Percentiles rank a stretch among this genome's conserved stretches.
Evolutionary conservation across 768 basidiomycete species (phyloP).

Genomic region (Termitomyces sp.): DNA sequence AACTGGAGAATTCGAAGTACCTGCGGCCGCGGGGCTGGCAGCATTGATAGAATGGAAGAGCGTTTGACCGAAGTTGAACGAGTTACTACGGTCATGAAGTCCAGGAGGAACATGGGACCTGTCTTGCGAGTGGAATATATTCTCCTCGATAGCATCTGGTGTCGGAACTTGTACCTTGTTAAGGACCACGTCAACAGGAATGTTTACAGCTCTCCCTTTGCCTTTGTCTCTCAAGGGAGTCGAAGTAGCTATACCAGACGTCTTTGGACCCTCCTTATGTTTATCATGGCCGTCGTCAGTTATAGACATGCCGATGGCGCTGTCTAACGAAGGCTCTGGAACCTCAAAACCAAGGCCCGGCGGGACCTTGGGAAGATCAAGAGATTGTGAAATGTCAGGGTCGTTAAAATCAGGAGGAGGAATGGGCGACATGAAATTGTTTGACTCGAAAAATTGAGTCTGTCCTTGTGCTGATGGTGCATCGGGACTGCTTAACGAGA

Average conservation of each 20-base stretch:
- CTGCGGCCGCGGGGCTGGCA: slow-evolving; percentile 5
- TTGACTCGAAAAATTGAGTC: slow-evolving; percentile 19
- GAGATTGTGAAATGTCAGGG: slow-evolving; percentile 47
- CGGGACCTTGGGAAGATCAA: slow-evolving; percentile 46
- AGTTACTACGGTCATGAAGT: slow-evolving; percentile 56
- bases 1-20: slow-evolving; percentile 17
- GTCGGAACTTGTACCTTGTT: slow-evolving; percentile 14
- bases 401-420: slow-evolving; percentile 42
- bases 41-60: slow-evolving; percentile 48
- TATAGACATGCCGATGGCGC: slow-evolving; percentile 25
- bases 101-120: slow-evolving; percentile 25
- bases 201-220: slow-evolving; percentile 31
- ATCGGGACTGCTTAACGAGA: slow-evolving; percentile 30
- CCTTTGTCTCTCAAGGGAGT: slow-evolving; percentile 37
- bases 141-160: slow-evolving; percentile 25
- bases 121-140: slow-evolving; percentile 39
- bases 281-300: slow-evolving; percentile 23
- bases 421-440: slow-evolving; percentile 29
- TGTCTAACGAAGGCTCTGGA: slow-evolving; percentile 27
- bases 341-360: slow-evolving; percentile 37
- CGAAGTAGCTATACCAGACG: slow-evolving; percentile 30
- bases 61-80: slow-evolving; percentile 62
- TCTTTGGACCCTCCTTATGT: slow-evolving; percentile 10
- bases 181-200: slow-evolving; percentile 8
- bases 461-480: slow-evolving; percentile 7